Base-by-base conservation (phyloP, 805 yeast species). In the Wickerhamomyces subpelliculosus region DNA sequence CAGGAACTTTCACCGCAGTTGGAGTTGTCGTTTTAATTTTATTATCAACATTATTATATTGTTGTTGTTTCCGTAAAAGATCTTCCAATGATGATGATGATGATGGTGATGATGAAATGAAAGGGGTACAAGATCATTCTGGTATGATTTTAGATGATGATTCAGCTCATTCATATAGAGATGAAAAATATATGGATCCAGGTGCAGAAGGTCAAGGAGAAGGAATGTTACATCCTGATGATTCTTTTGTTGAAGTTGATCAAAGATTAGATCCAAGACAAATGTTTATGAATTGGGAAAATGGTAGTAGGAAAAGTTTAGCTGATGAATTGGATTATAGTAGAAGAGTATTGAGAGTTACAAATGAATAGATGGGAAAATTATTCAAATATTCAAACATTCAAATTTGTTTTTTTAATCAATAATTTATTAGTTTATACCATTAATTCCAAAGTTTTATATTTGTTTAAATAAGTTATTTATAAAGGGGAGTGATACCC, bases 1-100 rank as follows among this genome's bases (percentile, higher is more conserved):
- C 89, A 0, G 94, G 93, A 2, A 79, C 83, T 0, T 84, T 84
- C 58, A 73, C 80, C 2, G 88, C 74, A 0, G 93, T 84, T 16
- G 93, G 87, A 1, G 45, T 84, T 4, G 80, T 80, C 3, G 72
- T 62, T 0, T 46, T 73, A 0, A 75, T 68, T 0, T 34, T 78
- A 1, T 35, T 80, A 1, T 55, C 61, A 0, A 61, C 67, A 1
- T 43, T 80, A 2, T 29, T 74, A 11, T 72, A 58, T 49, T 70
- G 57, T 58, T 75, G 64, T 55, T 71, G 46, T 39, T 61, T 61
- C 47, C 46, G 46, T 17, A 54, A 50, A 8, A 51, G 47, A 31
- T n/a, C n/a, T n/a, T n/a, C n/a, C n/a, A 39, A 39, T 22, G 32
- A 32, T n/a, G 40, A 39, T 6, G 45, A 44, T 8, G 40, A 42